phyloP scores from a whole-genome alignment of 495 filamentous ascomycete genomes.

The Aspergillus incahuasiensis region DNA sequence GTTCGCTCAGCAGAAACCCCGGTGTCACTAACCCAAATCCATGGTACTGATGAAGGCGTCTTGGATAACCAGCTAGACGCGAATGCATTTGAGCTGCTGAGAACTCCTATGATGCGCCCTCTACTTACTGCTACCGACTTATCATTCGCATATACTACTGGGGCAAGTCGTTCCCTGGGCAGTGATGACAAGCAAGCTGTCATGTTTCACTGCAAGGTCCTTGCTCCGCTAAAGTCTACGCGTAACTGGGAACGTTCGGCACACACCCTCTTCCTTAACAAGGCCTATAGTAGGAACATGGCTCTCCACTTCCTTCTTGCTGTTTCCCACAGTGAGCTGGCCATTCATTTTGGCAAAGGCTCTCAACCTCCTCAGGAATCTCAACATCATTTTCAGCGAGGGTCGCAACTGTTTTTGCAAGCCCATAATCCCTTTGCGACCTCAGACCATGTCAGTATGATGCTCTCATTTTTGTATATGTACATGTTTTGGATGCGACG shows the following conservation, averaged over 20 bases:
- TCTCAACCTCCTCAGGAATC: conserved; percentile 6
- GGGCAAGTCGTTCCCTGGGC: neutral
- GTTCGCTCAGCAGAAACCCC: neutral
- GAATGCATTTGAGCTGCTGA: neutral
- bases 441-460: conserved; percentile 7
- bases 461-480: conserved; percentile 16
- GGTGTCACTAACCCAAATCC: neutral
- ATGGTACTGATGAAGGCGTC: neutral
- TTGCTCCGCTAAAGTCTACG: conserved; percentile 15
- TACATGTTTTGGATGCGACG: conserved; percentile 19
- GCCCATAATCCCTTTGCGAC: neutral
- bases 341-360: conserved; percentile 8
- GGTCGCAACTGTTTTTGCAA: conserved; percentile 4
- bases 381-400: conserved; percentile 7
- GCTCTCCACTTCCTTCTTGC: conserved; percentile 18
- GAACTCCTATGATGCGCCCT: neutral
- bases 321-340: conserved; percentile 14
- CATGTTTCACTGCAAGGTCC: conserved; percentile 11
- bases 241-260: conserved; percentile 4
- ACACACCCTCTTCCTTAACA: conserved; percentile 15
- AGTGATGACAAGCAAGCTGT: conserved; percentile 10
- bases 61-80: neutral
- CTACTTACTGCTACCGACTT: neutral
- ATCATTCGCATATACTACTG: neutral
- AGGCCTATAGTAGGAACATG: conserved; percentile 9